phyloP scores from a whole-genome alignment of 495 filamentous ascomycete genomes.

The Gamarada debralockiae region DNA sequence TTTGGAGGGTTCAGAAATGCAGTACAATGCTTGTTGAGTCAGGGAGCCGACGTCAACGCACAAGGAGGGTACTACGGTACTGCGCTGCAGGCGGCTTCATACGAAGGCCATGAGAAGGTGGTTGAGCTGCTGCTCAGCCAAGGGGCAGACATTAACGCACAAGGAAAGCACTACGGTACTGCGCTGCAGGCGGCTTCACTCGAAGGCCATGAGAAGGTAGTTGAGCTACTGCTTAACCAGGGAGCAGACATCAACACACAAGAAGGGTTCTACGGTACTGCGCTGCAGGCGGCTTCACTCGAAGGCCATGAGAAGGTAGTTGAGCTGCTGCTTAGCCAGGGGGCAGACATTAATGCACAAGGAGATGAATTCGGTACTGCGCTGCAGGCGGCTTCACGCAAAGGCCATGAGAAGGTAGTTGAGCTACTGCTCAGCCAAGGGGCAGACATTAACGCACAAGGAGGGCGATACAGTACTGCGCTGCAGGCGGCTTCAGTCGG shows the following conservation, averaged over 20 bases:
- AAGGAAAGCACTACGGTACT: too few species aligned
- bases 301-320: constrained; percentile 12
- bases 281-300: constrained; percentile 20
- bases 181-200: constrained; percentile 18
- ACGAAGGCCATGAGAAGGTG: constrained; percentile 10
- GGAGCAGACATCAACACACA: too few species aligned
- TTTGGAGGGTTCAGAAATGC: constrained; percentile 4
- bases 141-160: too few species aligned
- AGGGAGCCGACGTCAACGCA: constrained; percentile 25
- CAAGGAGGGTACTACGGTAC: constrained; percentile 1
- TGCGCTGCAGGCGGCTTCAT: constrained; percentile 14
- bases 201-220: constrained; percentile 20
- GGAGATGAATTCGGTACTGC: constrained; percentile 3
- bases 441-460: constrained; percentile 2
- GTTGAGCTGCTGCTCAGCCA: constrained; percentile 20
- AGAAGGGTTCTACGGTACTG: too few species aligned
- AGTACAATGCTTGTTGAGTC: constrained; percentile 20
- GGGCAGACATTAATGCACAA: too few species aligned
- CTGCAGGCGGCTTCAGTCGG: constrained; percentile 16
- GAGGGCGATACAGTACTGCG: constrained; percentile 11
- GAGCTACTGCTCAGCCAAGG: constrained; percentile 17
- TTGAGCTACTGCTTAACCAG: constrained; percentile 26
- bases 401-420: constrained; percentile 13
- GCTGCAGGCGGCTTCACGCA: constrained; percentile 17
- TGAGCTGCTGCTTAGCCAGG: constrained; percentile 20